A percentile compares a stretch with the other conserved stretches of the same genome.
Evolutionary conservation across 2,329 filamentous ascomycete genomes (phyloP).

Genomic region (Diplodia intermedia): DNA sequence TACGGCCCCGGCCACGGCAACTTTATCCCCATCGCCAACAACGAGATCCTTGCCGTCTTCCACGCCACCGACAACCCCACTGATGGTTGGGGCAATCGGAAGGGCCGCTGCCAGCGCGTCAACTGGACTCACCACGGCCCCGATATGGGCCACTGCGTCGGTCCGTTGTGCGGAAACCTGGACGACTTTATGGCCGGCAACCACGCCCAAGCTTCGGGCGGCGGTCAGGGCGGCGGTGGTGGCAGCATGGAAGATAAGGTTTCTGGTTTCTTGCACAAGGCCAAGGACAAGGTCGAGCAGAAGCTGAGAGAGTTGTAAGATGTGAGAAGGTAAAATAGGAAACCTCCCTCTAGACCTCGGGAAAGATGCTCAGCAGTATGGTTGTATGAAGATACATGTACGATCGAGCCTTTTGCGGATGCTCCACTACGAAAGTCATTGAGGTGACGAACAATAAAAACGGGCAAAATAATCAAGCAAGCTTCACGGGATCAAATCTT

Average conservation of each 20-base stretch:
- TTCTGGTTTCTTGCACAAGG: constrained; percentile 28
- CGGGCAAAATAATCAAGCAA: neutral
- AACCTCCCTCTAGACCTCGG: neutral
- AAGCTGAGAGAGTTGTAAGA: constrained; percentile 31
- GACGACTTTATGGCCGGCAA: constrained; percentile 28
- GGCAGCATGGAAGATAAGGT: constrained; percentile 23
- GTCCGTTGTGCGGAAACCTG: constrained; percentile 33
- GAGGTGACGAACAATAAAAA: constrained; percentile 5
- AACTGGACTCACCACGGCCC: constrained; percentile 42
- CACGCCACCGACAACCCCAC: constrained; percentile 54
- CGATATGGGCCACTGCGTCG: constrained; percentile 44
- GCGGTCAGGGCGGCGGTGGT: neutral
- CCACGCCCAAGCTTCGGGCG: constrained; percentile 10
- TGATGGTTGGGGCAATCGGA: constrained; percentile 55
- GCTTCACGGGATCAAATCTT: neutral
- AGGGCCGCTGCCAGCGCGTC: constrained; percentile 55
- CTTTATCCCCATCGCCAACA: constrained; percentile 49
- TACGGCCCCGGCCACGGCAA: constrained; percentile 57
- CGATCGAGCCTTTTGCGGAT: neutral
- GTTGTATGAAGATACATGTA: constrained; percentile 2
- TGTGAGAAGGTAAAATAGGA: neutral
- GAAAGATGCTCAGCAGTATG: neutral
- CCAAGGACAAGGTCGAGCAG: constrained; percentile 29
- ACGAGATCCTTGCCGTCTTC: constrained; percentile 54
- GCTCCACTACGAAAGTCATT: neutral